phyloP scores from a whole-genome alignment of 2,329 filamentous ascomycete species.

The Calonectria ilicicola region DNA sequence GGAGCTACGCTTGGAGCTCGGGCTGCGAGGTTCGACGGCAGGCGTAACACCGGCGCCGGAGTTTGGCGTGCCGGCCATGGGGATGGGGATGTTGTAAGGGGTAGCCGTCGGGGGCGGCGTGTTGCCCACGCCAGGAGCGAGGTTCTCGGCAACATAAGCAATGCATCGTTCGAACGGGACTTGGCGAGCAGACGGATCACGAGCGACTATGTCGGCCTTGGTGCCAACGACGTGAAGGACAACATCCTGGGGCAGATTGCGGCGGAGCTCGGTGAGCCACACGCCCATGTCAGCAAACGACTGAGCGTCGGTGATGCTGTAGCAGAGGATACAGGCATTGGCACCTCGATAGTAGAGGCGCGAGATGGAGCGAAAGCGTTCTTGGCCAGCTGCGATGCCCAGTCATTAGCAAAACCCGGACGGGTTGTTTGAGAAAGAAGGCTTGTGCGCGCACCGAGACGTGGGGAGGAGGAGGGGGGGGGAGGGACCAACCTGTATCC shows the following conservation, averaged over 20 bases:
- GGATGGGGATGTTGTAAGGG: constrained; percentile 44
- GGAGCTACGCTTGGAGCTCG: constrained; percentile 74
- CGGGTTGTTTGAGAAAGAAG: not conserved
- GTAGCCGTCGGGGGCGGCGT: constrained; percentile 76
- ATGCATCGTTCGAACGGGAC: constrained; percentile 97
- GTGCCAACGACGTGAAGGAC: constrained; percentile 96
- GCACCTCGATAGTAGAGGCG: constrained; percentile 96
- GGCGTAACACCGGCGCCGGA: constrained; percentile 27
- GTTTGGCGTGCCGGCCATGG: constrained; percentile 32
- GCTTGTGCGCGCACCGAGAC: constrained; percentile 1
- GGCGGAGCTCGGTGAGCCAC: constrained; percentile 88
- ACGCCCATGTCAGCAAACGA: constrained; percentile 93
- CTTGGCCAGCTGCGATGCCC: constrained; percentile 76
- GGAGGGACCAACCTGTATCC: constrained; percentile 76
- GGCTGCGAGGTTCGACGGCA: constrained; percentile 66
- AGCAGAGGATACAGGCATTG: constrained; percentile 93
- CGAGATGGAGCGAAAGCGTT: constrained; percentile 94
- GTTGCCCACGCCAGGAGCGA: constrained; percentile 76
- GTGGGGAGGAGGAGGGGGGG: not conserved
- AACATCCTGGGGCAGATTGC: constrained; percentile 81
- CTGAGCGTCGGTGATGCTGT: constrained; percentile 88
- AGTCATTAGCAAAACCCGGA: constrained; percentile 8
- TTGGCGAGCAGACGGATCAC: constrained; percentile 81
- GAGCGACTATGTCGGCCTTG: constrained; percentile 89
- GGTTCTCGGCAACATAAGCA: constrained; percentile 92